Percentiles rank a stretch among this genome's conserved stretches.
Conservation (phyloP, 2,329 filamentous ascomycete species). For the Coniochaeta hoffmannii region DNA sequence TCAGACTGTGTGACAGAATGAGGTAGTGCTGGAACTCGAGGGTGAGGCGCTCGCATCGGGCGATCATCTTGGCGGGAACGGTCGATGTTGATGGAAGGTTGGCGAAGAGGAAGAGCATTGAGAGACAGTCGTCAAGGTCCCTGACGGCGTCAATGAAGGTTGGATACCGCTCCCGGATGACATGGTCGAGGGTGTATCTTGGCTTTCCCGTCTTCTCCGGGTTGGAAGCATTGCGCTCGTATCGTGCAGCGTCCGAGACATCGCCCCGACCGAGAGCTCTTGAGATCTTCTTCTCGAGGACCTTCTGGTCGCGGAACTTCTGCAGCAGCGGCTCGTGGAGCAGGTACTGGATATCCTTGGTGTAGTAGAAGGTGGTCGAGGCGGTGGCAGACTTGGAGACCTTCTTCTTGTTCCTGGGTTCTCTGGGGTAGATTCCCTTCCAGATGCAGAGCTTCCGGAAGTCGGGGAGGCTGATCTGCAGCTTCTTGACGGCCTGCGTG, state of each 20-base stretch:
- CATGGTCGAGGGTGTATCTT: conserved; percentile 86
- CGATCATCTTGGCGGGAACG: conserved; percentile 92
- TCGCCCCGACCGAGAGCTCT: conserved; percentile 87
- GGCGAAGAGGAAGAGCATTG: conserved; percentile 95
- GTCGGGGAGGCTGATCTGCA: conserved; percentile 93
- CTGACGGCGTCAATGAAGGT: conserved; percentile 91
- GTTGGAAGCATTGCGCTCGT: conserved; percentile 79
- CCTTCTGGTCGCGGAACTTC: conserved; percentile 96
- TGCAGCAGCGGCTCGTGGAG: conserved; percentile 89
- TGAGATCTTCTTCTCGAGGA: conserved; percentile 95
- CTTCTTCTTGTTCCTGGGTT: conserved; percentile 96
- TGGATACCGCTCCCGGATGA: conserved; percentile 96
- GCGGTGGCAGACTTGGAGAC: conserved; percentile 83
- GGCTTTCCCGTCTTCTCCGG: conserved; percentile 88
- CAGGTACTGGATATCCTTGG: conserved; percentile 97
- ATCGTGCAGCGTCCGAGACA: conserved; percentile 75
- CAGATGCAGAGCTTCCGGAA: conserved; percentile 98
- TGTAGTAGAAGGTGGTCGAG: conserved; percentile 84
- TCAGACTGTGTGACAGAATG: conserved; percentile 82
- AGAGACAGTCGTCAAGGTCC: conserved; percentile 93
- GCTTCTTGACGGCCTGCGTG: conserved; percentile 93
- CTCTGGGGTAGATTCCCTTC: conserved; percentile 98
- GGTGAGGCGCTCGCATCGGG: conserved; percentile 84
- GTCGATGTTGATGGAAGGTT: conserved; percentile 86
- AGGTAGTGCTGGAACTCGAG: conserved; percentile 98